Evolutionary conservation across 495 filamentous ascomycete species (phyloP), one percentile per base, ranked within the genome.

Genomic region (Chaetomidium leptoderma): DNA sequence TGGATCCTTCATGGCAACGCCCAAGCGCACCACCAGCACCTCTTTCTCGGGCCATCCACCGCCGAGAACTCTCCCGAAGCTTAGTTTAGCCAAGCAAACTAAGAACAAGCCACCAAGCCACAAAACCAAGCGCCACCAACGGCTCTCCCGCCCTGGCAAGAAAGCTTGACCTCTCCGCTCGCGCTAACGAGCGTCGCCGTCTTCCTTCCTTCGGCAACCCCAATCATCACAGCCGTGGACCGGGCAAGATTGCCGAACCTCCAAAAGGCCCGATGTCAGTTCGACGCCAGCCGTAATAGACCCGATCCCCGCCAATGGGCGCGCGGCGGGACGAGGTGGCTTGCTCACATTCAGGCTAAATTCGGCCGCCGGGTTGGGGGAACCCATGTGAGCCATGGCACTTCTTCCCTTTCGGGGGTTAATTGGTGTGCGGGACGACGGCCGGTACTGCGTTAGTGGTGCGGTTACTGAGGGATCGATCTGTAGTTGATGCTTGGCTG

Each of bases 331-430:
- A 13, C 50, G 35, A 53, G 37, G 37, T 14, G 37, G 37, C n/a
- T n/a, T n/a, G 19, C 16, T 4, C 21, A 2, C 4, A 53, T 53
- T 53, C 51, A 53, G 51, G 51, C 51, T 53, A 53, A 53, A 53
- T 53, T 19, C 32, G 33, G 13, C 4, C 29, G 46, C 9, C 14
- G 17, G 21, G 6, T 17, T 7, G 33, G 21, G 21, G n/a, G 19
- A 6, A 46, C 23, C 27, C 27, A 8, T 2, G 6, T 10, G 44
- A 33, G 6, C 6, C 32, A n/a, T 14, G 45, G 27, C 45, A 17
- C 45, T 39, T 52, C 30, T 23, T 37, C 13, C 35, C 35, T 4
- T 8, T 48, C 27, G 43, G 26, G 19, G 30, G 17, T 37, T 50
- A 36, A 24, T 9, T 24, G 3, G 6, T 6, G 17, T 35, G 47